A percentile compares a stretch with the other conserved stretches of the same genome.
phyloP scores from a whole-genome alignment of 805 yeast species.

The Hanseniaspora mollemarum region DNA sequence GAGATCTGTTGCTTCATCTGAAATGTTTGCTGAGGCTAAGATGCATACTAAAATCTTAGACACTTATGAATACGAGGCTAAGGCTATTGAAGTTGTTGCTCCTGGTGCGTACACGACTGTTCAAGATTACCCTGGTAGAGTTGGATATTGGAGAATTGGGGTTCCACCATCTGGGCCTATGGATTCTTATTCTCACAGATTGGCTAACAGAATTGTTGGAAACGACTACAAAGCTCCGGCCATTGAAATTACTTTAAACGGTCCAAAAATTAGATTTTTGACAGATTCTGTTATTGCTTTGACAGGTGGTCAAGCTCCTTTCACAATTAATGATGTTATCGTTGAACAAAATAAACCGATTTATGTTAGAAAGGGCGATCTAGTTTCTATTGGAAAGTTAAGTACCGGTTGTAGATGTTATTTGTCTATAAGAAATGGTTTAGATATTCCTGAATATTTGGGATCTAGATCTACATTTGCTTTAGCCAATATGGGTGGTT shows the following conservation, averaged over 20 bases:
- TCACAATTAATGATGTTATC: slow-evolving; percentile 50
- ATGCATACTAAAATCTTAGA: slow-evolving; percentile 85
- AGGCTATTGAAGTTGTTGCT: slow-evolving; percentile 68
- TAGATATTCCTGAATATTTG: slow-evolving; percentile 85
- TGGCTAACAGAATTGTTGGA: slow-evolving; percentile 86
- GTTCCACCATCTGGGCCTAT: slow-evolving; percentile 98
- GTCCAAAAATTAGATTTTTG: slow-evolving; percentile 81
- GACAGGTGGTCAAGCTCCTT: slow-evolving; percentile 72
- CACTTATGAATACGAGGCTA: slow-evolving; percentile 62
- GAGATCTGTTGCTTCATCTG: slow-evolving; percentile 69
- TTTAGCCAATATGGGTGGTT: slow-evolving; percentile 83
- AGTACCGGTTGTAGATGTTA: slow-evolving; percentile 78
- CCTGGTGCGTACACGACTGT: slow-evolving; percentile 96
- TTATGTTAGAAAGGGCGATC: slow-evolving; percentile 59
- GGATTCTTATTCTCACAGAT: slow-evolving; percentile 83
- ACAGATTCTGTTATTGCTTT: slow-evolving; percentile 64
- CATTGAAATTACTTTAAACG: slow-evolving; percentile 74
- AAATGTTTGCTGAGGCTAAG: slow-evolving; percentile 71
- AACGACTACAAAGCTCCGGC: slow-evolving; percentile 76
- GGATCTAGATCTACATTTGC: slow-evolving; percentile 97
- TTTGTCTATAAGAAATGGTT: slow-evolving; percentile 81
- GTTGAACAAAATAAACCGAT: slow-evolving; percentile 65
- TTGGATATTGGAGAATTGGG: slow-evolving; percentile 56
- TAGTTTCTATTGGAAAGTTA: slow-evolving; percentile 68
- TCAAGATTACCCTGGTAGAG: slow-evolving; percentile 90